Evolutionary conservation across 2,329 filamentous ascomycete species (phyloP), one percentile per base, ranked within the genome.

Genomic region (Colletotrichum sp.): DNA sequence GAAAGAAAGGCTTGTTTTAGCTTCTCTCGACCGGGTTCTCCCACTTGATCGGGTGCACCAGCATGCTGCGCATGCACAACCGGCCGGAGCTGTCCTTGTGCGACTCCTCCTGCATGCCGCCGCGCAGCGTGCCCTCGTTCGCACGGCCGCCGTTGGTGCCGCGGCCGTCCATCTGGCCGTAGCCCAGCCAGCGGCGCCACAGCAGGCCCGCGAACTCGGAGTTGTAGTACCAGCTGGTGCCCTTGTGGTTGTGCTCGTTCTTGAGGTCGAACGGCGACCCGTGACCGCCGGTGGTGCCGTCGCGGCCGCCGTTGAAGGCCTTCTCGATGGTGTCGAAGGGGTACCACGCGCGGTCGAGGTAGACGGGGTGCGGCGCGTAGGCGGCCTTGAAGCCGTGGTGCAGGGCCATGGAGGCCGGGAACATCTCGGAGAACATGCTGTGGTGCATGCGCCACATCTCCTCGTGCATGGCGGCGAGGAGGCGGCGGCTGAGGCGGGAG

Each of bases 161-260:
- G 36, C 89, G 85, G 8, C 88, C 88, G 75, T 91, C 89, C 80
- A 86, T 83, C 81, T 91, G 89, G 18, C 89, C 85, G 78, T 90
- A 92, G 1, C 90, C 90, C 62, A 97, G 85, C 95, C 95, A 98
- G 60, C 95, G 89, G 67, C 94, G 89, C 91, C 95, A 98, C 79
- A 98, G 82, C n/a, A 93, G 90, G 6, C 93, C 90, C 1, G 94
- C 92, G 81, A 97, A 98, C 66, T 93, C 90, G 26, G 93, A 93
- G 80, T 95, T 94, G 84, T 95, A 98, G 84, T 96, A 98, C 94
- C 95, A 98, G 60, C 90, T 95, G 59, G 93, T 93, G 16, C 95
- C 95, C 80, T 92, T 91, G 86, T 96, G 95, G 84, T 96, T 96
- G 83, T 95, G 94, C 85, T 98, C 95, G 69, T 95, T 92, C 78